Evolutionary conservation across 768 basidiomycete species (phyloP).

Genomic region (Boletus eberwhitei): DNA sequence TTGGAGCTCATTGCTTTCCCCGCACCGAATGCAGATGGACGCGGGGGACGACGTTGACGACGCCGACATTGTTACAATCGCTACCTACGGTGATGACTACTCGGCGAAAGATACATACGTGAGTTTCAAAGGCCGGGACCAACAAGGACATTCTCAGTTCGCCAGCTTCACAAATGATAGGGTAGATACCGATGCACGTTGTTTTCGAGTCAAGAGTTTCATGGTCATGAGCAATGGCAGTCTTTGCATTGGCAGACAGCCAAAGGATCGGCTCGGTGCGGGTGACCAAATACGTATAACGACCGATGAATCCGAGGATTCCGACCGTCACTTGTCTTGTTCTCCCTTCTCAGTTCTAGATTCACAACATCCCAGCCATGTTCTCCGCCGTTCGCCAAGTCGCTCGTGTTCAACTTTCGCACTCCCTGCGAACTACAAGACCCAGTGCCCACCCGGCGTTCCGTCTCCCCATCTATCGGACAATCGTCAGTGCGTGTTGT

Average conservation of each 20-base stretch:
- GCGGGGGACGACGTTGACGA: too few relatives aligned
- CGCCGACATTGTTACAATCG: not conserved
- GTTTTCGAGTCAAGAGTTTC: not conserved
- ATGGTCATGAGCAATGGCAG: too few relatives aligned
- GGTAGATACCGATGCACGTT: not conserved
- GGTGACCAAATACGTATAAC: slow-evolving; percentile 19
- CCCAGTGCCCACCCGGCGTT: not conserved
- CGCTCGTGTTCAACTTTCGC: slow-evolving; percentile 11
- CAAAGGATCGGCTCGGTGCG: slow-evolving; percentile 10
- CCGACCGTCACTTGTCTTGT: not conserved
- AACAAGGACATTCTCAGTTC: not conserved
- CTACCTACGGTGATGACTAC: not conserved
- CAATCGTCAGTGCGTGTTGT: slow-evolving; percentile 25
- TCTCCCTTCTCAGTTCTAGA: slow-evolving; percentile 48
- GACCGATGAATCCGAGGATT: too few relatives aligned
- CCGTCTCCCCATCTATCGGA: slow-evolving; percentile 16
- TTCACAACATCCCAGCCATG: slow-evolving; percentile 11
- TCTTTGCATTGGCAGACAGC: too few relatives aligned
- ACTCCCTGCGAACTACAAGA: slow-evolving; percentile 3
- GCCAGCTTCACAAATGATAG: not conserved
- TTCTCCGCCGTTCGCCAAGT: slow-evolving; percentile 13
- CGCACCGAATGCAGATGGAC: too few relatives aligned
- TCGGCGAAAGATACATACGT: not conserved
- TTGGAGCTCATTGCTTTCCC: too few relatives aligned
- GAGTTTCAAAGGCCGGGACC: too few relatives aligned